Percentiles rank a stretch among this genome's conserved stretches.
Conservation (phyloP, 176 grass and related monocot genomes). For the Carex kokanica region DNA sequence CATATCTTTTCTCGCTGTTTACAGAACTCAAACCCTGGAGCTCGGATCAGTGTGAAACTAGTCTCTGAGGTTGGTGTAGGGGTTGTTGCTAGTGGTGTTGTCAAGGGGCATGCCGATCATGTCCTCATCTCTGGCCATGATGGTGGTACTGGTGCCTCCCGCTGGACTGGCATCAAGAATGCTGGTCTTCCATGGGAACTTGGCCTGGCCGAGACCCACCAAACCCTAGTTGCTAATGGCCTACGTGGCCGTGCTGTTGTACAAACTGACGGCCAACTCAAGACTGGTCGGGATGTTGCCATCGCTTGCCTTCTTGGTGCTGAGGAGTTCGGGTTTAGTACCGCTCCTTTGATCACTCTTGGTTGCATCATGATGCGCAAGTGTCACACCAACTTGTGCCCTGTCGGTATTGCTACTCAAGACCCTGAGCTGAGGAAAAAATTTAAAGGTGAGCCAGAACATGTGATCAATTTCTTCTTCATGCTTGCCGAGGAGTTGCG, state of each 20-base stretch:
- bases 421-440: constrained; percentile 93
- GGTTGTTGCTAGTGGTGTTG: constrained; percentile 92
- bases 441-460: constrained; percentile 95
- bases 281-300: constrained; percentile 97
- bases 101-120: constrained; percentile 95
- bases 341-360: constrained; percentile 93
- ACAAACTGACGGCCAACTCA: constrained; percentile 97
- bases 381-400: constrained; percentile 92
- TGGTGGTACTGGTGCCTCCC: constrained; percentile 91
- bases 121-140: constrained; percentile 98
- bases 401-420: constrained; percentile 97
- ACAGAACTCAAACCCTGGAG: constrained; percentile 87
- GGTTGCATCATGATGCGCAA: constrained; percentile 99
- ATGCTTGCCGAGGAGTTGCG: constrained; percentile 99
- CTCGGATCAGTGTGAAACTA: constrained; percentile 88
- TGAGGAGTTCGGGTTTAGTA: constrained; percentile 99
- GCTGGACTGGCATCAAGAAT: constrained; percentile 99
- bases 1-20: constrained; percentile 31
- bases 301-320: constrained; percentile 91
- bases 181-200: constrained; percentile 99
- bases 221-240: constrained; percentile 92
- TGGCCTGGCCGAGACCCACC: constrained; percentile 93
- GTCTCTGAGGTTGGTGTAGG: constrained; percentile 96
- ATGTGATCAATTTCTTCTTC: constrained; percentile 99
- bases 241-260: constrained; percentile 88